Conservation (phyloP, 495 filamentous ascomycete species). For the Neurospora sp. region DNA sequence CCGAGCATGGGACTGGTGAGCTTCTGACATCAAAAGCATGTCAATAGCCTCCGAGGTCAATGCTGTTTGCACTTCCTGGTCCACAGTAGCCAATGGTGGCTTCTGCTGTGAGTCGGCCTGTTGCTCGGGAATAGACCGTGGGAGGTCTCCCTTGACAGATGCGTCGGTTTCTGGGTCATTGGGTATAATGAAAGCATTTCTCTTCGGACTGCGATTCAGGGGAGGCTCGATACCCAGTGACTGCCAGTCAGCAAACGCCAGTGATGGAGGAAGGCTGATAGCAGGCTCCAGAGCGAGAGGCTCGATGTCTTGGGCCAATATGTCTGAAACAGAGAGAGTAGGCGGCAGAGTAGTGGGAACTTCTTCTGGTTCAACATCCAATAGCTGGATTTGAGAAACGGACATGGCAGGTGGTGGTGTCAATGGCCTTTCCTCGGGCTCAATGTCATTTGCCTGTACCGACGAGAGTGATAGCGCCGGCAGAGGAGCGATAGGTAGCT, state of each 20-base stretch:
- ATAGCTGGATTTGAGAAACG: constrained; percentile 11
- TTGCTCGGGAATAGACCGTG: constrained; percentile 28
- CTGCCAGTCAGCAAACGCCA: constrained; percentile 40
- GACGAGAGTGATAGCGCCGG: constrained; percentile 9
- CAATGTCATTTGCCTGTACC: constrained; percentile 7
- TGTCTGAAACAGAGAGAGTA: neutral
- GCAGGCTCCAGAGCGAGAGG: neutral
- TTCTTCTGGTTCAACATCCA: constrained; percentile 11
- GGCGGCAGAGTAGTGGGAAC: neutral
- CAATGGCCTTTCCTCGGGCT: constrained; percentile 5
- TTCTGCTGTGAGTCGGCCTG: constrained; percentile 25
- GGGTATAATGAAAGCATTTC: constrained; percentile 39
- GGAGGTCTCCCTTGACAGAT: constrained; percentile 8
- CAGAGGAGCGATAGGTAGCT: constrained; percentile 1
- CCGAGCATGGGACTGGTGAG: constrained; percentile 21
- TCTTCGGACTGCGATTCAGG: constrained; percentile 34
- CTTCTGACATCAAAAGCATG: constrained; percentile 42
- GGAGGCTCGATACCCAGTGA: constrained; percentile 43
- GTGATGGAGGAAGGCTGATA: constrained; percentile 5
- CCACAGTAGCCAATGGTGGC: constrained; percentile 33
- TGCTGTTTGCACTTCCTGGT: constrained; percentile 65
- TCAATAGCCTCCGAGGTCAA: constrained; percentile 66
- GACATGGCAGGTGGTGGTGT: constrained; percentile 8
- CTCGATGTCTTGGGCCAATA: constrained; percentile 7
- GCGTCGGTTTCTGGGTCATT: constrained; percentile 19